Conservation (phyloP, 495 filamentous ascomycete genomes). For the Chaetomium cochliodes region DNA sequence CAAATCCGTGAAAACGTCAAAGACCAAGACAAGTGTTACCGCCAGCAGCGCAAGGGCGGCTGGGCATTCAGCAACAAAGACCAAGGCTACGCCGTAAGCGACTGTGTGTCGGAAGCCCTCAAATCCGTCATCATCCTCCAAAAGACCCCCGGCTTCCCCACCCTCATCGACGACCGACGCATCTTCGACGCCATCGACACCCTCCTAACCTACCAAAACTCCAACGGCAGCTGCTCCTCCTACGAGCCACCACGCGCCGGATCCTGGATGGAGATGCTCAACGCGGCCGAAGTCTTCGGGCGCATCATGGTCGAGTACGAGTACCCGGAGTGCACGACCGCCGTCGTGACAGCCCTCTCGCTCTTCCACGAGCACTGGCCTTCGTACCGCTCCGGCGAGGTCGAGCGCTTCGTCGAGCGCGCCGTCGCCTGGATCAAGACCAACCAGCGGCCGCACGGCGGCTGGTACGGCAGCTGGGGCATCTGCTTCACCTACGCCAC, state of each 20-base stretch:
- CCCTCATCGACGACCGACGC: conserved; percentile 68
- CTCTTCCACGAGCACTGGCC: conserved; percentile 81
- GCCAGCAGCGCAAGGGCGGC: conserved; percentile 86
- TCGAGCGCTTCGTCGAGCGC: conserved; percentile 63
- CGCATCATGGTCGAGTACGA: conserved; percentile 98
- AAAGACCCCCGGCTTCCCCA: conserved; percentile 70
- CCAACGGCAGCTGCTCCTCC: conserved; percentile 81
- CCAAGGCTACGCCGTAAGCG: conserved; percentile 93
- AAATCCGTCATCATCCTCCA: conserved; percentile 87
- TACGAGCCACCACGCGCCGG: conserved; percentile 84
- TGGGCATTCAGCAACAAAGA: conserved; percentile 92
- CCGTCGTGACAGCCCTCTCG: conserved; percentile 83
- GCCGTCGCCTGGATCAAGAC: conserved; percentile 80
- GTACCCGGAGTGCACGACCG: conserved; percentile 96
- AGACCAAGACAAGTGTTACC: conserved; percentile 78
- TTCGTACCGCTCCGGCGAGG: conserved; percentile 72
- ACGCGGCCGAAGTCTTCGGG: conserved; percentile 95
- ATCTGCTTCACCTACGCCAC: conserved; percentile 96
- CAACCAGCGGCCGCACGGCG: conserved; percentile 75
- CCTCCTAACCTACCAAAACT: conserved; percentile 86
- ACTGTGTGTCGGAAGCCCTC: conserved; percentile 88
- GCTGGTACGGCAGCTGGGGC: conserved; percentile 96
- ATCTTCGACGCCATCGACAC: conserved; percentile 88
- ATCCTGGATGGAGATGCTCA: conserved; percentile 75
- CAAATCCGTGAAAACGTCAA: conserved; percentile 84